These are phyloP conservation scores for Saccharomyces pastorianus DNA, from an alignment of 1,139 yeast species.

Conservation along the genomic window DNA sequence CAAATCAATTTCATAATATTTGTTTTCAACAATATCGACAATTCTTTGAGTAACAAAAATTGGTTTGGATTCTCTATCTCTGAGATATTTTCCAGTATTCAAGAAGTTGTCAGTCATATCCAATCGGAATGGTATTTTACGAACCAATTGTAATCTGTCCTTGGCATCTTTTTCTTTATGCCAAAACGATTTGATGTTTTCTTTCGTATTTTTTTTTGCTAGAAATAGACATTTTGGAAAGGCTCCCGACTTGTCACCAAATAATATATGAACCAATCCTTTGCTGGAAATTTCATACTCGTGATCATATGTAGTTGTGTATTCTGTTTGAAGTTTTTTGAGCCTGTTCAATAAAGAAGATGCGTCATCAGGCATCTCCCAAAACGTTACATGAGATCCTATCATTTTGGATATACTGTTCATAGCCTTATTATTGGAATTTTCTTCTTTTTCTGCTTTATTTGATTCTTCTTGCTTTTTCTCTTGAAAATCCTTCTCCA, in stretches of 20 bases:
- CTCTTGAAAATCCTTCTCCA: slow-evolving; percentile 28
- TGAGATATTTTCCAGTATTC: slow-evolving; percentile 6
- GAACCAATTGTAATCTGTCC: slow-evolving; percentile 10
- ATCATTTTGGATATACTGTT: slow-evolving; percentile 1
- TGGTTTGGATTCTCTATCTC: slow-evolving; percentile 4
- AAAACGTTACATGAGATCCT: slow-evolving; percentile 12
- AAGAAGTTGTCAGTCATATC: slow-evolving; percentile 28
- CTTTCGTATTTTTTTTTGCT: slow-evolving; percentile 15
- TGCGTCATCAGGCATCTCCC: slow-evolving; percentile 19
- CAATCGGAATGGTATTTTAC: slow-evolving; percentile 24
- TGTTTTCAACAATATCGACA: slow-evolving; percentile 24
- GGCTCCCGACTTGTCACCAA: slow-evolving; percentile 66
- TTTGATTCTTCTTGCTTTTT: slow-evolving; percentile 24
- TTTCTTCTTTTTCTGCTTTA: slow-evolving; percentile 3
- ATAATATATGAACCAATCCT: slow-evolving; percentile 70
- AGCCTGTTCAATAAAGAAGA: slow-evolving; percentile 16
- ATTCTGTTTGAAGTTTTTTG: slow-evolving; percentile 23
- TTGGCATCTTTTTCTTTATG: slow-evolving; percentile 7
- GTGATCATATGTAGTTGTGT: slow-evolving; percentile 30
- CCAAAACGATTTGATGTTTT: slow-evolving; percentile 18
- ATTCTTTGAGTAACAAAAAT: slow-evolving; percentile 38
- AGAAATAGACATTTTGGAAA: slow-evolving; percentile 25
- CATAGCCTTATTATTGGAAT: background rate
- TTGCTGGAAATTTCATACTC: slow-evolving; percentile 60
- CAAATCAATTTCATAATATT: slow-evolving; percentile 29